phyloP scores from a whole-genome alignment of 2,329 filamentous ascomycete species.

The Ophiostoma australiae region DNA sequence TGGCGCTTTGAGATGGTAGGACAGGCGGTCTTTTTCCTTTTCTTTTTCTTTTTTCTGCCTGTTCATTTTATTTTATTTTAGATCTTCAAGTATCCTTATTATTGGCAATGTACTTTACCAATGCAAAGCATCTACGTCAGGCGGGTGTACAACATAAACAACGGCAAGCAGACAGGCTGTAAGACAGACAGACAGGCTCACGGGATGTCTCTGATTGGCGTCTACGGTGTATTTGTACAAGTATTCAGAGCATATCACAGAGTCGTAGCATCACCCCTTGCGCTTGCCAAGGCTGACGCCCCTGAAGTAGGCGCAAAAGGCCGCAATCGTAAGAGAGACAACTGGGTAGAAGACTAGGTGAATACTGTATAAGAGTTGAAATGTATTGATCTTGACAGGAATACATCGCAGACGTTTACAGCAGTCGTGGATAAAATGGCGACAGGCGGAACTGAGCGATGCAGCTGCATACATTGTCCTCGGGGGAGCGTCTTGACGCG shows the following conservation, averaged over 20 bases:
- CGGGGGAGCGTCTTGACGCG: no score
- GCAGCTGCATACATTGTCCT: background rate
- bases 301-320: background rate
- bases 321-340: background rate
- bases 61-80: no score
- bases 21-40: background rate
- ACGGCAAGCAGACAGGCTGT: background rate
- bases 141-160: background rate
- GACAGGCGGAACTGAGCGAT: background rate
- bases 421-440: background rate
- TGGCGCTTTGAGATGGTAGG: background rate
- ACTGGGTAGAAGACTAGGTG: background rate
- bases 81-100: no score
- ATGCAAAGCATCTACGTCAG: background rate
- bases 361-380: no score
- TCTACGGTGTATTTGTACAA: background rate
- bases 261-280: background rate
- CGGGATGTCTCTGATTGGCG: background rate
- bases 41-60: no score
- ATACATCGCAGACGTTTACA: background rate
- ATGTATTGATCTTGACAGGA: background rate
- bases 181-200: background rate
- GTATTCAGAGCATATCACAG: no score
- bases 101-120: background rate
- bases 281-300: constrained; percentile 1